Conservation (phyloP, 345 rosid genomes). For the Jatropha curcas region DNA sequence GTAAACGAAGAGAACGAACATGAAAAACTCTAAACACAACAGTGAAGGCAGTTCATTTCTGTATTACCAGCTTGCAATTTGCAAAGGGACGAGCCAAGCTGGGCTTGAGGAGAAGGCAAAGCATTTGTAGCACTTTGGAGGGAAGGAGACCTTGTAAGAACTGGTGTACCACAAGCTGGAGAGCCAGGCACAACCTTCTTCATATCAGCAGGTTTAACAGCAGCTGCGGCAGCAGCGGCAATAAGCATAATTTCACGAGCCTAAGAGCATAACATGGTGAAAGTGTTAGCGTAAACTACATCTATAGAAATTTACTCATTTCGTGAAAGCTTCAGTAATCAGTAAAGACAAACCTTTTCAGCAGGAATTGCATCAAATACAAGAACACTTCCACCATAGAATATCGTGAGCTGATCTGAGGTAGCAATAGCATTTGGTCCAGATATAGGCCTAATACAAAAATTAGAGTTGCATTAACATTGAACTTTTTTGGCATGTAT, state of each 20-base stretch:
- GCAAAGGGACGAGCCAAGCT: conserved; percentile 49
- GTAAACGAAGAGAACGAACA: not conserved
- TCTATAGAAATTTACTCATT: not conserved
- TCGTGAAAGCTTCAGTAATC: not conserved
- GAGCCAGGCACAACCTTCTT: conserved; percentile 39
- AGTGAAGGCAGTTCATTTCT: conserved; percentile 8
- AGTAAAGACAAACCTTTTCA: conserved; percentile 55
- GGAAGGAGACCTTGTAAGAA: conserved; percentile 77
- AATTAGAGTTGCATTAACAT: not conserved
- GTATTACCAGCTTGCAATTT: conserved; percentile 74
- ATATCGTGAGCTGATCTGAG: conserved; percentile 74
- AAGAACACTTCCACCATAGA: conserved; percentile 70
- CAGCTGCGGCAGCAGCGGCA: conserved; percentile 58
- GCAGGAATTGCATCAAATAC: conserved; percentile 68
- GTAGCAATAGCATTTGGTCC: conserved; percentile 32
- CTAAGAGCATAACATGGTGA: conserved; percentile 34
- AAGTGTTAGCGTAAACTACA: not conserved
- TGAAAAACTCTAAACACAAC: conserved; percentile 8
- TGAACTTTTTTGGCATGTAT: not conserved
- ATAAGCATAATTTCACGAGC: conserved; percentile 66
- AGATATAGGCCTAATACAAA: conserved; percentile 38
- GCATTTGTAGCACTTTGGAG: conserved; percentile 65
- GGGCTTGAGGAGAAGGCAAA: conserved; percentile 54
- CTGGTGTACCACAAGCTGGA: conserved; percentile 49
- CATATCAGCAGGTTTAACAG: conserved; percentile 43